Conservation (phyloP, 2,329 filamentous ascomycete genomes). For the Hypoxylon sp. region DNA sequence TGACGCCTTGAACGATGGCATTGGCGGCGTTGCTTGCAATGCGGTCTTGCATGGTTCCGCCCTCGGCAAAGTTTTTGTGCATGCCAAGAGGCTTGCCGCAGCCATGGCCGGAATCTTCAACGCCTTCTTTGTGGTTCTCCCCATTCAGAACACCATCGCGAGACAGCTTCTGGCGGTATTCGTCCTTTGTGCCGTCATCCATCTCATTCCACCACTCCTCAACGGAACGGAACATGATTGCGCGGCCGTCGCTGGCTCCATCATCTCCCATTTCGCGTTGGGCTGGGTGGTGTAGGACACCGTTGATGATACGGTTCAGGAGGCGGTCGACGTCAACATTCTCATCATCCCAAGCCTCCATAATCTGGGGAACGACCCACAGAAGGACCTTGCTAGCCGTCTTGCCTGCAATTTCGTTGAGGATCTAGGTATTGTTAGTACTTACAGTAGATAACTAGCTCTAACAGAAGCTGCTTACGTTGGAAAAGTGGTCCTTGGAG, state of each 20-base stretch:
- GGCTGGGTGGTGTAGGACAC: slow-evolving; percentile 90
- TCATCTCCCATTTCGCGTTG: slow-evolving; percentile 77
- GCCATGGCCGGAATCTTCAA: slow-evolving; percentile 85
- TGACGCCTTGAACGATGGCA: slow-evolving; percentile 68
- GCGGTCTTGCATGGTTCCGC: slow-evolving; percentile 65
- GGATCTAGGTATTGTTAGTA: slow-evolving; percentile 59
- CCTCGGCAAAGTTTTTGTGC: slow-evolving; percentile 70
- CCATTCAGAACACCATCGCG: slow-evolving; percentile 81
- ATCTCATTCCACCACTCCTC: slow-evolving; percentile 84
- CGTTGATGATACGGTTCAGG: slow-evolving; percentile 80
- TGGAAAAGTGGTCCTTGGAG: slow-evolving; percentile 94
- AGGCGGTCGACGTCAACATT: slow-evolving; percentile 74
- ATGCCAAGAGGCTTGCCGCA: slow-evolving; percentile 83
- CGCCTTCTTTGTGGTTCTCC: slow-evolving; percentile 87
- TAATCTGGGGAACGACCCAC: slow-evolving; percentile 91
- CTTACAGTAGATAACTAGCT: not conserved
- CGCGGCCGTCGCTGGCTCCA: slow-evolving; percentile 77
- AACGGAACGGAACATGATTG: slow-evolving; percentile 82
- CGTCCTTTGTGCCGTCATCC: slow-evolving; percentile 69
- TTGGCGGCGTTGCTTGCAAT: slow-evolving; percentile 68
- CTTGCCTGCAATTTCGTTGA: slow-evolving; percentile 90
- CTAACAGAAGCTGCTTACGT: slow-evolving; percentile 60
- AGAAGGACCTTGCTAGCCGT: slow-evolving; percentile 81
- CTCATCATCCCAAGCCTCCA: slow-evolving; percentile 88
- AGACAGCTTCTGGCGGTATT: slow-evolving; percentile 79